These are phyloP conservation scores for Candida hispaniensis DNA, from an alignment of 805 yeast species.

Conservation along the genomic window DNA sequence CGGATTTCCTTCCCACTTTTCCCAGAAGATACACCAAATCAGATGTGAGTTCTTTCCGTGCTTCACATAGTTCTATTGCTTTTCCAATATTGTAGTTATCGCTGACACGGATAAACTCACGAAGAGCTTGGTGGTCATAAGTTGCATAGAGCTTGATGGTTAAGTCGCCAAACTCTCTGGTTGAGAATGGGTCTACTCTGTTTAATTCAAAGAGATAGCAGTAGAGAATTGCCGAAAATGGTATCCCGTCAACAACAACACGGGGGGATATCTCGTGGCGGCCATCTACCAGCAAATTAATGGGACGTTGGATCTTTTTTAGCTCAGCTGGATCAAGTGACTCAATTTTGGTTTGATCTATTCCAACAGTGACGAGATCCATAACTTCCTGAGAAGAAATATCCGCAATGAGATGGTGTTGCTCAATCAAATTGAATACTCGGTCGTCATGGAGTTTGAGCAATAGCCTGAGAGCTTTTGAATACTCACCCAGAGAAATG, in stretches of 20 bases:
- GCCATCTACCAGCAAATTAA: constrained; percentile 48
- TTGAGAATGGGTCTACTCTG: constrained; percentile 43
- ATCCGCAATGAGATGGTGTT: constrained; percentile 47
- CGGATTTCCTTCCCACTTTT: constrained; percentile 64
- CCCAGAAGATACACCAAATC: constrained; percentile 79
- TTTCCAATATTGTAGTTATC: constrained; percentile 51
- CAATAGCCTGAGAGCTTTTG: constrained; percentile 54
- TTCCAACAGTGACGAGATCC: constrained; percentile 7
- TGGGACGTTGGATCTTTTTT: constrained; percentile 35
- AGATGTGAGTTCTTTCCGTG: constrained; percentile 37
- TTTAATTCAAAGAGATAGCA: constrained; percentile 55
- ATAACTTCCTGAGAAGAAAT: constrained; percentile 10
- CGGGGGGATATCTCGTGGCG: constrained; percentile 55
- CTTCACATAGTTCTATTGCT: constrained; percentile 60
- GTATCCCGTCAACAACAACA: constrained; percentile 33
- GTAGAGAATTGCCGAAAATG: constrained; percentile 32
- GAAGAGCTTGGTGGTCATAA: constrained; percentile 43
- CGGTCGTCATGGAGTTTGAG: constrained; percentile 43
- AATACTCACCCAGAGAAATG: constrained; percentile 45
- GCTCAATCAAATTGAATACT: constrained; percentile 47
- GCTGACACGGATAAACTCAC: constrained; percentile 47
- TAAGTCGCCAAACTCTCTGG: constrained; percentile 52
- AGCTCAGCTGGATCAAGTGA: constrained; percentile 34
- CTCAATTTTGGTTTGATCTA: constrained; percentile 26
- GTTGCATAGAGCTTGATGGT: constrained; percentile 55